A percentile compares a stretch with the other conserved stretches of the same genome.
These are phyloP conservation scores for Pichia cabralensis DNA, from an alignment of 805 yeast genomes.

Conservation along the genomic window DNA sequence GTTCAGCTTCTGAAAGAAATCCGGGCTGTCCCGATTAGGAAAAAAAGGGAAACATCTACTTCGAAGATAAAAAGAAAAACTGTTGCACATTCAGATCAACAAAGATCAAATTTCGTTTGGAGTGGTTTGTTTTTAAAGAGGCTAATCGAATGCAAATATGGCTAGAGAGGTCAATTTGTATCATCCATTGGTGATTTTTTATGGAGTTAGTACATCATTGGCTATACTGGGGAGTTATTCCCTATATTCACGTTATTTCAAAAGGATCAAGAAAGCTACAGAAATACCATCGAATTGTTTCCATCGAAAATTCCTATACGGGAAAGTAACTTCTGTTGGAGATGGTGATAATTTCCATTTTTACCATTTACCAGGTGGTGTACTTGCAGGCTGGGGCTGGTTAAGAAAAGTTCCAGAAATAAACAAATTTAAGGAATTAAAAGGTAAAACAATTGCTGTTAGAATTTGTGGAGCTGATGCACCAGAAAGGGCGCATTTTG, in stretches of 20 bases:
- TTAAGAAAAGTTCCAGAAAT: constrained; percentile 53
- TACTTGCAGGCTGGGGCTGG: constrained; percentile 90
- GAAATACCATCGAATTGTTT: constrained; percentile 41
- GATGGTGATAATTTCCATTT: constrained; percentile 94
- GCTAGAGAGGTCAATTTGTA: constrained; percentile 13
- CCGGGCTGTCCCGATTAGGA: too few relatives aligned
- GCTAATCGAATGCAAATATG: background rate
- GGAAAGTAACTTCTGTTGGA: constrained; percentile 82
- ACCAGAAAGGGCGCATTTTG: constrained; percentile 92
- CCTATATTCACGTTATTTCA: constrained; percentile 36
- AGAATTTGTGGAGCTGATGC: constrained; percentile 93
- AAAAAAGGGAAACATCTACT: too few relatives aligned
- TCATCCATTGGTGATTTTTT: constrained; percentile 23
- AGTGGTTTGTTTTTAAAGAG: too few relatives aligned
- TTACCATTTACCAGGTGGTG: constrained; percentile 90
- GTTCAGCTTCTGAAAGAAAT: too few relatives aligned
- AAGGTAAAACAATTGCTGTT: constrained; percentile 65
- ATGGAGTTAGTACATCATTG: constrained; percentile 21
- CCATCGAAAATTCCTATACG: constrained; percentile 40
- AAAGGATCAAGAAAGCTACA: constrained; percentile 38
- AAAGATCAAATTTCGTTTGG: too few relatives aligned
- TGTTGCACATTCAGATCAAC: too few relatives aligned
- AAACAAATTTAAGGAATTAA: constrained; percentile 34
- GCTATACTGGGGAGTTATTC: constrained; percentile 32
- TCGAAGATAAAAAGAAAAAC: too few relatives aligned